Conservation (phyloP, 2,329 filamentous ascomycete species). For the Dryadomyces quercus-mongolicae region DNA sequence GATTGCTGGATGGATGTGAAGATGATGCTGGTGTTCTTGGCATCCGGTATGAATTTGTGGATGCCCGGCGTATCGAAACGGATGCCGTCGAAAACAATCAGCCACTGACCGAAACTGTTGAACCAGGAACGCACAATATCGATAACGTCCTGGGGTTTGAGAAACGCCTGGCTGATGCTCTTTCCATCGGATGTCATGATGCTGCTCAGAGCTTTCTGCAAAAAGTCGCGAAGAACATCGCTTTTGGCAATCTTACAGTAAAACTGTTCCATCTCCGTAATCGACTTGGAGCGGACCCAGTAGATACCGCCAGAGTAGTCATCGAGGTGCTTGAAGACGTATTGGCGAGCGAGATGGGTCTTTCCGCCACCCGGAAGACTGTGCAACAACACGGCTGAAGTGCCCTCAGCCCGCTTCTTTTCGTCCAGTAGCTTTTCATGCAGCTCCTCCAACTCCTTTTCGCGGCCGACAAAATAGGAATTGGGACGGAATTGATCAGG, state of each 20-base stretch:
- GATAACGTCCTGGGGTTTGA: slow-evolving; percentile 35
- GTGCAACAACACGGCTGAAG: slow-evolving; percentile 51
- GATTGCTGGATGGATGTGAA: slow-evolving; percentile 55
- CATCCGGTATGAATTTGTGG: slow-evolving; percentile 51
- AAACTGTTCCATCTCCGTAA: slow-evolving; percentile 44
- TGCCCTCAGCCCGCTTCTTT: slow-evolving; percentile 41
- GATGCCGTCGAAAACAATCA: slow-evolving; percentile 56
- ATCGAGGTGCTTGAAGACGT: slow-evolving; percentile 46
- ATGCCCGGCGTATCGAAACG: slow-evolving; percentile 47
- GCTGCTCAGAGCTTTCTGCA: slow-evolving; percentile 22
- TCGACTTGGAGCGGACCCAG: slow-evolving; percentile 54
- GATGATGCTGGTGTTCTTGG: slow-evolving; percentile 49
- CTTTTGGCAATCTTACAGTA: slow-evolving; percentile 55
- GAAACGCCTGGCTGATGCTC: slow-evolving; percentile 12
- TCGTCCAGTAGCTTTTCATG: slow-evolving; percentile 47
- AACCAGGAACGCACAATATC: slow-evolving; percentile 50
- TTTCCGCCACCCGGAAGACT: slow-evolving; percentile 57
- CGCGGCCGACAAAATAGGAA: slow-evolving; percentile 48
- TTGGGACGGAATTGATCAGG: slow-evolving; percentile 51
- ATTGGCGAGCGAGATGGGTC: slow-evolving; percentile 55
- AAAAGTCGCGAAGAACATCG: slow-evolving; percentile 30
- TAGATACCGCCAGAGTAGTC: slow-evolving; percentile 56
- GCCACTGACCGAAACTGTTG: slow-evolving; percentile 48
- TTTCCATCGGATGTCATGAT: slow-evolving; percentile 10
- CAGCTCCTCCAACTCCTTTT: slow-evolving; percentile 42